Evolutionary conservation across 768 basidiomycete species (phyloP), one percentile per base, ranked within the genome.

Genomic region (Tylopilus cervinicoccineus): DNA sequence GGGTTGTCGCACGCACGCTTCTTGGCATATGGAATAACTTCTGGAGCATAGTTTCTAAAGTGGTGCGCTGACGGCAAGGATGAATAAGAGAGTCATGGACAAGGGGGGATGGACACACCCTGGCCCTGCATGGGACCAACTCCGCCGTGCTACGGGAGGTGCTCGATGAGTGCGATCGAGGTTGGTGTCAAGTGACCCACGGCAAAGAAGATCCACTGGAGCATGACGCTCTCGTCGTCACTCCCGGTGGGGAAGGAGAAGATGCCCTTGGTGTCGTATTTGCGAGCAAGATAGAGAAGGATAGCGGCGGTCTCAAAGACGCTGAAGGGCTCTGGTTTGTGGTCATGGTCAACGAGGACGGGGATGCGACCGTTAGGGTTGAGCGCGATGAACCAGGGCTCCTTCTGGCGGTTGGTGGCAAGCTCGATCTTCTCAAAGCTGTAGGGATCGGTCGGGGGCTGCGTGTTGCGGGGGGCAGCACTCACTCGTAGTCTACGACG

Each of bases 51-150:
- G n/a, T 66, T 65, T 45, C 70, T 73, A 70, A 92, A 93, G 70
- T 89, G 86, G 61, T 81, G 78, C 11, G 86, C 83, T 80, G 59
- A 45, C 13, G 22, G 8, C 22, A 16, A 28, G 22, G 16, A 38
- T 34, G 24, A 19, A 36, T 20, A 13, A 41, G 47, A 38, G 26
- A 46, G 65, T 62, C 54, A 28, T n/a, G 16, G 10, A 1, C 6
- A 12, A 6, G 9, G 33, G 22, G 20, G 6, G 2, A 23, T 46
- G 44, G 28, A 27, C 45, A 27, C 40, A 65, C 68, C 63, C 70
- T 89, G 86, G 26, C 88, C 86, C 72, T 92, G 88, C 87, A 91
- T 93, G n/a, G 90, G 88, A 23, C 88, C 88, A 20, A 89, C 66
- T 22, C 85, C 88, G 2, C 86, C 88, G 61, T 89, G 86, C 83